Evolutionary conservation across 1,284 basidiomycete genomes (phyloP).

Genomic region (Singerocomus inundabilis): DNA sequence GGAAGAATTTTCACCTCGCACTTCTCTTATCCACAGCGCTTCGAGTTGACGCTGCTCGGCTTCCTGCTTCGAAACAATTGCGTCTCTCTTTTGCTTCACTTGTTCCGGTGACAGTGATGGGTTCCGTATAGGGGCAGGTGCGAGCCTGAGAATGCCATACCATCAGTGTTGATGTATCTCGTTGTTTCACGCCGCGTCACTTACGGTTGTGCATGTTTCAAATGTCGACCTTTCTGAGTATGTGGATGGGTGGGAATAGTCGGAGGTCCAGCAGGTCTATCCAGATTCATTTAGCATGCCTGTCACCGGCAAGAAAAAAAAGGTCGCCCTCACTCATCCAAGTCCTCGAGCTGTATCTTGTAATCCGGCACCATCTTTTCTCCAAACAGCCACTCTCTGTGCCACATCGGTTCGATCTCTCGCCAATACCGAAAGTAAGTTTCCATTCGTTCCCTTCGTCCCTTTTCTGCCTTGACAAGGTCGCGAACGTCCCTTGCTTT

Average conservation of each 20-base stretch:
- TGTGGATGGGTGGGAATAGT: background rate
- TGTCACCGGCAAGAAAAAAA: background rate
- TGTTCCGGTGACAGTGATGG: conserved; percentile 6
- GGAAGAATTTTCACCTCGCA: background rate
- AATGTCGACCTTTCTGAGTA: background rate
- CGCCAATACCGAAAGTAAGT: conserved; percentile 31
- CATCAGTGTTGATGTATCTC: background rate
- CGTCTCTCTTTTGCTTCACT: conserved; percentile 9
- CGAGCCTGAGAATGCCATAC: background rate
- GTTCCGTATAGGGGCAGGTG: background rate
- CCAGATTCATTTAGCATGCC: background rate
- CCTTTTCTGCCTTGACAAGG: conserved; percentile 22
- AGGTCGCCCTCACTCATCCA: conserved; percentile 5
- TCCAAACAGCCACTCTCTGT: conserved; percentile 26
- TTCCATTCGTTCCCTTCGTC: conserved; percentile 31
- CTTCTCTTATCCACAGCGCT: background rate
- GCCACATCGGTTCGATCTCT: conserved; percentile 25
- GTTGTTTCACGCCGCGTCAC: background rate
- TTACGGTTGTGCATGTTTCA: conserved; percentile 3
- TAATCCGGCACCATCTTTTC: conserved; percentile 6
- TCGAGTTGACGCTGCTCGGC: conserved; percentile 18
- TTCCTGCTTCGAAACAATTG: conserved; percentile 18
- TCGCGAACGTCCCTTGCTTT: conserved; percentile 25
- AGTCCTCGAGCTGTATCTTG: background rate
- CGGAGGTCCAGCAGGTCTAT: conserved; percentile 14